Evolutionary conservation across 2,329 filamentous ascomycete genomes (phyloP), one percentile per base, ranked within the genome.

Genomic region (Diaporthe vexans): DNA sequence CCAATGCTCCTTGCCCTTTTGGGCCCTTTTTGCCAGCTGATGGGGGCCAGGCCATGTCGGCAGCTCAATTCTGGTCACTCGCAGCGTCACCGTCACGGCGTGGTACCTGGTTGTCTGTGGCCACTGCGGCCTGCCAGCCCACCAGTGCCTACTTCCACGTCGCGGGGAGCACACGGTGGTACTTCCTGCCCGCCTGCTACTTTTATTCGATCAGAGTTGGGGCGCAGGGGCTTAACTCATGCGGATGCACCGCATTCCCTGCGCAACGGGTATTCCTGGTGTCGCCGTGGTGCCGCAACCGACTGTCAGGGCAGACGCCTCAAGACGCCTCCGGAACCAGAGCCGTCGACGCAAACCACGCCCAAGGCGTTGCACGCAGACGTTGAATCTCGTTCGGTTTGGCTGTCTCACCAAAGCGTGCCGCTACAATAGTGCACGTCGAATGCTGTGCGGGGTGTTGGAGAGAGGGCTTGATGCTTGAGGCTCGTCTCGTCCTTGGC

Each of bases 291-390:
- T 72, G 59, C 68, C 48, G 59, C 59, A 48, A 61, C 26, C 52
- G 58, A 70, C 37, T 43, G 33, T 69, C 69, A 59, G 59, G 59
- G 63, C 63, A 71, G 63, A 51, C 71, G 71, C 57, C 58, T 54
- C 56, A 33, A 48, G 40, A 43, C 65, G 56, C 65, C 24, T 29
- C 40, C 40, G 65, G 21, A 61, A 61, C 40, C 40, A 72, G n/a
- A 40, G 33, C 33, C n/a, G 43, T 26, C 57, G 43, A 8, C 21
- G 54, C 37, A 54, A n/a, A 51, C 59, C 46, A 52, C 58, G 69
- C 69, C 26, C 43, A 29, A 19, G 46, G 40, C 51, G 33, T n/a
- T 59, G 29, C 26, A 29, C 13, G 15, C 26, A 24, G 33, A 15
- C 51, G 40, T 63, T 63, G 69, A 40, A 17, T 24, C 7, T 19